Evolutionary conservation across 2,329 filamentous ascomycete genomes (phyloP).

Genomic region (Monilinia vaccinii-corymbosi): DNA sequence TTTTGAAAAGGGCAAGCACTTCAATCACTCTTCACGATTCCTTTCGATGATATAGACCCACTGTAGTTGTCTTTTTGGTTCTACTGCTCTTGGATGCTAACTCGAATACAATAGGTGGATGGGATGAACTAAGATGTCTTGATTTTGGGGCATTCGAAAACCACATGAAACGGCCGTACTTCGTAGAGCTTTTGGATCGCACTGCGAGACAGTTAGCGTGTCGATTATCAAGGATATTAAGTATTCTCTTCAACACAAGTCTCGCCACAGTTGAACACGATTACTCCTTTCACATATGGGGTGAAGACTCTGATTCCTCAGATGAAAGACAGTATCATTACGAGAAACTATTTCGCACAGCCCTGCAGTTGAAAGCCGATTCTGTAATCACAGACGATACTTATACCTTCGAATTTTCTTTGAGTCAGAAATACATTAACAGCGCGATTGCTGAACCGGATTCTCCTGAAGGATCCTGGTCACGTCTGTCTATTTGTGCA

Average conservation of each 20-base stretch:
- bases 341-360: conserved; percentile 10
- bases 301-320: background rate
- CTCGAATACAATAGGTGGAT: conserved; percentile 9
- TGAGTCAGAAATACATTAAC: background rate
- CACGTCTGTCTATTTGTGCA: background rate
- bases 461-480: background rate
- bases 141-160: conserved; percentile 11
- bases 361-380: conserved; percentile 11
- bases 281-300: conserved; percentile 5
- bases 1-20: background rate
- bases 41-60: background rate
- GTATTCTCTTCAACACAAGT: background rate
- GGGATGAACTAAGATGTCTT: conserved; percentile 6
- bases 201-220: conserved; percentile 6
- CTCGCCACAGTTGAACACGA: background rate
- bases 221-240: conserved; percentile 5
- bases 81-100: background rate
- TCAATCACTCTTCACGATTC: background rate
- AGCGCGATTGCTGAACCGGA: background rate
- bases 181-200: conserved; percentile 2
- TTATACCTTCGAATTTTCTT: background rate
- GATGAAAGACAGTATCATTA: conserved; percentile 9
- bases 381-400: conserved; percentile 9
- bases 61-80: background rate
- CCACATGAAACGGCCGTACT: background rate